Conservation (phyloP, 2,329 filamentous ascomycete species). For the Paecilomyces formosus region DNA sequence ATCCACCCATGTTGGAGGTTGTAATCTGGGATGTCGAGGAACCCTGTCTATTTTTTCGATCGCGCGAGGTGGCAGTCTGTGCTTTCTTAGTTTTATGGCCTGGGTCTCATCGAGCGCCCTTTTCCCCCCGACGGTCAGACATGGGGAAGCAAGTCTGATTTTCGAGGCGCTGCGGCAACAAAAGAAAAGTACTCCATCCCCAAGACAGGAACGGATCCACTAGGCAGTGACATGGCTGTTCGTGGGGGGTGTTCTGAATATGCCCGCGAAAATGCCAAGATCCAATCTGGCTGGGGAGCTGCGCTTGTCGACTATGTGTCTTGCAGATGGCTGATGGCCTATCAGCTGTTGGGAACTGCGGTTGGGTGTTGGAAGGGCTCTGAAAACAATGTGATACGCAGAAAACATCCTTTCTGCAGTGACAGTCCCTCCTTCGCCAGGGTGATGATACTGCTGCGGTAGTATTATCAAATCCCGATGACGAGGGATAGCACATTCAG, state of each 20-base stretch:
- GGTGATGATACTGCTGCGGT: background rate
- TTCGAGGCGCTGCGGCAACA: background rate
- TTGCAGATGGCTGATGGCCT: background rate
- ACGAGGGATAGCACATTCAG: background rate
- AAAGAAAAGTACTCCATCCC: background rate
- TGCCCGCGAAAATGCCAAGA: background rate
- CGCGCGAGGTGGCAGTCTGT: background rate
- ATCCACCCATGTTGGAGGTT: background rate
- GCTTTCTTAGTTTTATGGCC: background rate
- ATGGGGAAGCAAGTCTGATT: background rate
- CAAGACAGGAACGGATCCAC: background rate
- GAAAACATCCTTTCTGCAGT: background rate
- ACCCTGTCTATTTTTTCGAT: background rate
- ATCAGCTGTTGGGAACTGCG: background rate
- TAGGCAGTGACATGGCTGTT: background rate
- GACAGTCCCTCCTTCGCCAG: background rate
- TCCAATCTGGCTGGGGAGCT: background rate
- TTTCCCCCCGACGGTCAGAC: background rate
- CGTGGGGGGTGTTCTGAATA: background rate
- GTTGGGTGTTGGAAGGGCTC: background rate
- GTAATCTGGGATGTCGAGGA: background rate
- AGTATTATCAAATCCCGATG: background rate
- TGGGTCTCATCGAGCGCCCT: background rate
- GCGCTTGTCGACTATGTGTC: background rate
- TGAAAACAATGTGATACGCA: background rate